Percentiles rank a stretch among this genome's conserved stretches.
Conservation (phyloP, 2,329 filamentous ascomycete species). For the Coniochaeta sp. region DNA sequence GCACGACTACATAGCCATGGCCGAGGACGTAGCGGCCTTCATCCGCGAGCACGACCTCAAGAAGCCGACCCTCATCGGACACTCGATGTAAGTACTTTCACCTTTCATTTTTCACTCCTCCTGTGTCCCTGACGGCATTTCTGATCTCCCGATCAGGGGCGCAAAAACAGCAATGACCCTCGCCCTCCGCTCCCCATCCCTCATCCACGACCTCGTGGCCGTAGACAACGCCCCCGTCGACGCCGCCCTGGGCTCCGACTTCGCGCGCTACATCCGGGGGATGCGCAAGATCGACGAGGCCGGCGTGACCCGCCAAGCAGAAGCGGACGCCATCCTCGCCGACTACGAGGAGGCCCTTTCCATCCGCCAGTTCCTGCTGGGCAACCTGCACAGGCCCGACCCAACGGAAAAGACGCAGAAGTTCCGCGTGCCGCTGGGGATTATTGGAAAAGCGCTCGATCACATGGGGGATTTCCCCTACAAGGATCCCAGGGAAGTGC, state of each 20-base stretch:
- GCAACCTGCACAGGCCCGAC: slow-evolving; percentile 64
- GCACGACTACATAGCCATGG: slow-evolving; percentile 79
- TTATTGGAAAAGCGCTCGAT: slow-evolving; percentile 60
- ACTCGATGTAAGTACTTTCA: slow-evolving; percentile 66
- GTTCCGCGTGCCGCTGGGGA: slow-evolving; percentile 74
- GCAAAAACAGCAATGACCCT: slow-evolving; percentile 90
- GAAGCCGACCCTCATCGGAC: slow-evolving; percentile 74
- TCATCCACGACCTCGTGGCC: slow-evolving; percentile 65
- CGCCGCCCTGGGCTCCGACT: slow-evolving; percentile 65
- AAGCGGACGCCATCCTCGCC: slow-evolving; percentile 73
- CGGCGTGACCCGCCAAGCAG: slow-evolving; percentile 59
- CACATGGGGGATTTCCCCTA: slow-evolving; percentile 87
- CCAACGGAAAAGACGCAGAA: slow-evolving; percentile 37
- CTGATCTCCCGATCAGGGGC: slow-evolving; percentile 46
- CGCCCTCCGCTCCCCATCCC: slow-evolving; percentile 61
- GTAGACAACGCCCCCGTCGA: slow-evolving; percentile 93
- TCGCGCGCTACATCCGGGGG: slow-evolving; percentile 71
- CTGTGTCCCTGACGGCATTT: neutral
- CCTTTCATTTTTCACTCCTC: neutral
- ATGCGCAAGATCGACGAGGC: slow-evolving; percentile 77
- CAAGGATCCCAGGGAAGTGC: slow-evolving; percentile 57
- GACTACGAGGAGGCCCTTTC: slow-evolving; percentile 67
- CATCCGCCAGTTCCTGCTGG: slow-evolving; percentile 86
- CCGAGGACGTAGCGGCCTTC: slow-evolving; percentile 75
- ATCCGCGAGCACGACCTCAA: slow-evolving; percentile 64